These are phyloP conservation scores for Cryptosporidium xiaoi DNA, from an alignment of 169 alveolate genomes.

Conservation along the genomic window DNA sequence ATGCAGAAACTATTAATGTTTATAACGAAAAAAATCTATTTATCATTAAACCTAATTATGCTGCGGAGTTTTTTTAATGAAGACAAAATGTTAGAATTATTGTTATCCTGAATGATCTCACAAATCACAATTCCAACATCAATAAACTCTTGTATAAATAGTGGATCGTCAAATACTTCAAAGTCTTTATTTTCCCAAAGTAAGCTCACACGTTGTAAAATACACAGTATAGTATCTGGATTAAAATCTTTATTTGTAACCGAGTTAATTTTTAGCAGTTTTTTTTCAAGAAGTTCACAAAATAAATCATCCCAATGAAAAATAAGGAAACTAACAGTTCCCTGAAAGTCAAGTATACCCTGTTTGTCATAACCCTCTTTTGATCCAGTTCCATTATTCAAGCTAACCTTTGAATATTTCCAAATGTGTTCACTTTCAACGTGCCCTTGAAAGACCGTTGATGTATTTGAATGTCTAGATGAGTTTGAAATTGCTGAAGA, in stretches of 20 bases:
- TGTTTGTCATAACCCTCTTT: constrained; percentile 5
- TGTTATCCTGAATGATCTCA: constrained; percentile 31
- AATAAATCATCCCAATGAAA: constrained; percentile 69
- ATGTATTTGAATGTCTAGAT: constrained; percentile 39
- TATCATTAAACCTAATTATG: not conserved
- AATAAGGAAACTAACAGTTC: constrained; percentile 46
- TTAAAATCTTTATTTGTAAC: constrained; percentile 5
- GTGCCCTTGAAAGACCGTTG: constrained; percentile 43
- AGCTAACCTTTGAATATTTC: constrained; percentile 38
- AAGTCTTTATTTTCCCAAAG: constrained; percentile 70
- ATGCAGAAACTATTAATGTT: not conserved
- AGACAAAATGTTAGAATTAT: not conserved
- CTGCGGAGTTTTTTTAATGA: constrained; percentile 33
- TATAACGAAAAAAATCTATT: not conserved
- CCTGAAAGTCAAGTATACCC: constrained; percentile 59
- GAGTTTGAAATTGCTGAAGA: constrained; percentile 52
- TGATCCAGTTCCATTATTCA: not conserved
- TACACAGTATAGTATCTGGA: constrained; percentile 41
- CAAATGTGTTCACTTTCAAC: constrained; percentile 63
- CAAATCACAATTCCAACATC: constrained; percentile 53
- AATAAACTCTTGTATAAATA: constrained; percentile 37
- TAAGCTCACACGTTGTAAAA: constrained; percentile 56
- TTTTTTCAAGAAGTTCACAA: constrained; percentile 26
- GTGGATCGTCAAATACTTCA: constrained; percentile 46
- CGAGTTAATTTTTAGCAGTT: constrained; percentile 8